A percentile compares a stretch with the other conserved stretches of the same genome.
Evolutionary conservation across 2,329 filamentous ascomycete genomes (phyloP).

Genomic region (Geosmithia flava): DNA sequence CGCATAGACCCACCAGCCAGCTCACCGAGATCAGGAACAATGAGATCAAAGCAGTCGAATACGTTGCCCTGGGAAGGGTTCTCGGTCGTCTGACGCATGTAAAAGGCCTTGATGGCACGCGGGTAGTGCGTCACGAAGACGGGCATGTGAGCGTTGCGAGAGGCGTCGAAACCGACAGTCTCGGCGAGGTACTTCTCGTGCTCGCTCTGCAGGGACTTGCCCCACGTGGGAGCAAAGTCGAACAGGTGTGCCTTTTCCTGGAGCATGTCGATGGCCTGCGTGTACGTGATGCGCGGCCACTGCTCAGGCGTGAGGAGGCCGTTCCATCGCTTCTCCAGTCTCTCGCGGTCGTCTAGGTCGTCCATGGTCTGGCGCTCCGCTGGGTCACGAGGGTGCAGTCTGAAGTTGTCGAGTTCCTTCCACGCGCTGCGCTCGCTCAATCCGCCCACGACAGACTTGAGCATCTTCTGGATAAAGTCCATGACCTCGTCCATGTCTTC

Average conservation of each 20-base stretch:
- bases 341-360: slow-evolving; percentile 25
- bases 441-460: slow-evolving; percentile 38
- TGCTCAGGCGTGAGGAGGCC: slow-evolving; percentile 38
- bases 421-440: slow-evolving; percentile 28
- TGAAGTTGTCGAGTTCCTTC: slow-evolving; percentile 27
- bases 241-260: slow-evolving; percentile 51
- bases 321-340: slow-evolving; percentile 59
- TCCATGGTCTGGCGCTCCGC: slow-evolving; percentile 29
- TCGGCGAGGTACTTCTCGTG: slow-evolving; percentile 83
- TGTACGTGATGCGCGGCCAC: slow-evolving; percentile 81
- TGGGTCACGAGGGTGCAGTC: slow-evolving; percentile 16
- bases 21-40: slow-evolving; percentile 78
- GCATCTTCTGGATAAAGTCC: slow-evolving; percentile 66
- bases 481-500: slow-evolving; percentile 60
- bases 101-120: slow-evolving; percentile 83
- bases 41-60: slow-evolving; percentile 72
- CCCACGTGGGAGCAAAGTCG: slow-evolving; percentile 56
- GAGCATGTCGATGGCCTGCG: slow-evolving; percentile 60
- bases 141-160: slow-evolving; percentile 42
- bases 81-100: slow-evolving; percentile 29
- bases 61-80: slow-evolving; percentile 30
- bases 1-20: slow-evolving; percentile 82
- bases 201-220: slow-evolving; percentile 69
- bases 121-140: slow-evolving; percentile 93
- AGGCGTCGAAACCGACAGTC: slow-evolving; percentile 37